A percentile compares a stretch with the other conserved stretches of the same genome.
These are phyloP conservation scores for Croton setiger DNA, from an alignment of 441 rosid genomes.

Conservation along the genomic window DNA sequence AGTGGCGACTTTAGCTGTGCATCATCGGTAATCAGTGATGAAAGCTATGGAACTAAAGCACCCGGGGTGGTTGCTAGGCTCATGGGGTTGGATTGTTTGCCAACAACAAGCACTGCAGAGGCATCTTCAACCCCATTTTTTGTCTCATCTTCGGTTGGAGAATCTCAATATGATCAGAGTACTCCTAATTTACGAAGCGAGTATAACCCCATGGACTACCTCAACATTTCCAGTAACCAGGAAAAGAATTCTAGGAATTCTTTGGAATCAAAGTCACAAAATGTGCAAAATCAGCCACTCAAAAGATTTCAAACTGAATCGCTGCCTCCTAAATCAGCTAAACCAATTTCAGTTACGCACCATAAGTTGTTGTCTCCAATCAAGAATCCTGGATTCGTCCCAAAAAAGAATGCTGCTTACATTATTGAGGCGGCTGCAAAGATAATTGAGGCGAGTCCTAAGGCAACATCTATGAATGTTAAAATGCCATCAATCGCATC, in stretches of 20 bases:
- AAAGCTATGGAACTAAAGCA: constrained; percentile 54
- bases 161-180: constrained; percentile 32
- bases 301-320: constrained; percentile 75
- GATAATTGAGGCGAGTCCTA: constrained; percentile 68
- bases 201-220: constrained; percentile 31
- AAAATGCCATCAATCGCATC: constrained; percentile 38
- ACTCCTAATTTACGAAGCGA: constrained; percentile 39
- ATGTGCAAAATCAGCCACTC: constrained; percentile 45
- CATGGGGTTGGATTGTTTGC: constrained; percentile 90
- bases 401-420: constrained; percentile 50
- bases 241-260: constrained; percentile 41
- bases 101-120: constrained; percentile 41
- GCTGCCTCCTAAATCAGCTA: constrained; percentile 80
- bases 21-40: constrained; percentile 65
- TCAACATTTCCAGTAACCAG: constrained; percentile 32
- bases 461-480: constrained; percentile 27
- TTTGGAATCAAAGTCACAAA: constrained; percentile 39
- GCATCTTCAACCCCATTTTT: constrained; percentile 36
- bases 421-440: constrained; percentile 77
- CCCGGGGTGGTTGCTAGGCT: constrained; percentile 95
- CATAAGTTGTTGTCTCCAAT: constrained; percentile 81
- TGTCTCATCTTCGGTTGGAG: constrained; percentile 34
- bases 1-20: constrained; percentile 50
- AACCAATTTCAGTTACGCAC: constrained; percentile 58
- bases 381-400: constrained; percentile 54